phyloP scores from a whole-genome alignment of 2,329 filamentous ascomycete species.

The Rasamsonia emersonii region DNA sequence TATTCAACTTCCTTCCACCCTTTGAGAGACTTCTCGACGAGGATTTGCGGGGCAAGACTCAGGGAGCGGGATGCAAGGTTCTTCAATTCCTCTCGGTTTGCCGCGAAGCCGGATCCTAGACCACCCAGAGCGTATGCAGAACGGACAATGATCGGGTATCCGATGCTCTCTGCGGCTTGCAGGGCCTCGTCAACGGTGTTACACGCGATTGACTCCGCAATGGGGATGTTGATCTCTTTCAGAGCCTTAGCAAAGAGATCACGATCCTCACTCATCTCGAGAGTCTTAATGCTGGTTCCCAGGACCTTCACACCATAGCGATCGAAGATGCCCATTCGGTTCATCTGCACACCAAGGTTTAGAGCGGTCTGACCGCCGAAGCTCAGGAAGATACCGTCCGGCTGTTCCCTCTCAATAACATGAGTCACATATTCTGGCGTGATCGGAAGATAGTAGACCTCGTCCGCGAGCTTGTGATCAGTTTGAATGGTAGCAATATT shows the following conservation, averaged over 20 bases:
- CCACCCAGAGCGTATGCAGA: slow-evolving; percentile 94
- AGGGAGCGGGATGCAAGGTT: slow-evolving; percentile 89
- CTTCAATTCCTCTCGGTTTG: slow-evolving; percentile 85
- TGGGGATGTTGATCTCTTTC: slow-evolving; percentile 95
- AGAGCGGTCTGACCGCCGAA: slow-evolving; percentile 97
- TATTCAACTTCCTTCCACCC: slow-evolving; percentile 99
- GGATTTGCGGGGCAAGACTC: slow-evolving; percentile 87
- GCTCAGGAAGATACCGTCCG: slow-evolving; percentile 93
- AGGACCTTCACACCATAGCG: slow-evolving; percentile 93
- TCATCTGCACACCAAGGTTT: slow-evolving; percentile 95
- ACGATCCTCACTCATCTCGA: slow-evolving; percentile 91
- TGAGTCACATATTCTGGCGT: slow-evolving; percentile 96
- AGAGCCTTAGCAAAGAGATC: slow-evolving; percentile 93
- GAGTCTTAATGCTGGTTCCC: slow-evolving; percentile 86
- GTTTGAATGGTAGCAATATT: slow-evolving; percentile 99
- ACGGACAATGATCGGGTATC: slow-evolving; percentile 96
- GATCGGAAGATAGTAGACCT: slow-evolving; percentile 96
- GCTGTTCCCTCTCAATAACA: slow-evolving; percentile 91
- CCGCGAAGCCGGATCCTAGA: slow-evolving; percentile 91
- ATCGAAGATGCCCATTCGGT: slow-evolving; percentile 90
- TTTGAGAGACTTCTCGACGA: slow-evolving; percentile 97
- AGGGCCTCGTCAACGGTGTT: slow-evolving; percentile 86
- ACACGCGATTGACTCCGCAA: slow-evolving; percentile 91
- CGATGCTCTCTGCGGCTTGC: slow-evolving; percentile 73
- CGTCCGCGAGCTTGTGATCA: slow-evolving; percentile 88